Evolutionary conservation across 768 basidiomycete species (phyloP).

Genomic region (Lactarius trivialis): DNA sequence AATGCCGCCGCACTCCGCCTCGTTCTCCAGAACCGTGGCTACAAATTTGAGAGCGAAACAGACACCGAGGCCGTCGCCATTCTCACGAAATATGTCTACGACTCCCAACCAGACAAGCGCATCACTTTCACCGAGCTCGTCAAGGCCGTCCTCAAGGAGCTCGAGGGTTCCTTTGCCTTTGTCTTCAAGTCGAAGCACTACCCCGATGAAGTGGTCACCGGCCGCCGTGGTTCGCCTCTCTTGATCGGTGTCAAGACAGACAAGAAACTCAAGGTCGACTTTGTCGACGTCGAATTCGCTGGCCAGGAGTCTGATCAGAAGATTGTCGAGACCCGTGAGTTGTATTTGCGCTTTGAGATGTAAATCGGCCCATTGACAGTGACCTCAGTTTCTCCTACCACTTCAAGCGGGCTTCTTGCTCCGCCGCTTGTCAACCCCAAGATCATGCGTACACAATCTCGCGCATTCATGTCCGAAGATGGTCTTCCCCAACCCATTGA

Average conservation of each 20-base stretch:
- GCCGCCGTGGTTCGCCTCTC: slow-evolving; percentile 94
- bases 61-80: slow-evolving; percentile 98
- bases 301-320: slow-evolving; percentile 57
- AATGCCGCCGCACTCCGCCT: slow-evolving; percentile 83
- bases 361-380: slow-evolving; percentile 30
- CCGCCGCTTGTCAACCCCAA: slow-evolving; percentile 64
- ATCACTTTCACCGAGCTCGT: slow-evolving; percentile 85
- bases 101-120: slow-evolving; percentile 81
- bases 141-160: slow-evolving; percentile 94
- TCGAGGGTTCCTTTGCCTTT: slow-evolving; percentile 98
- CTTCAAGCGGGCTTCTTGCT: slow-evolving; percentile 58
- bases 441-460: slow-evolving; percentile 88
- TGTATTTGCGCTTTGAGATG: background rate
- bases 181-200: slow-evolving; percentile 97
- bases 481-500: slow-evolving; percentile 98
- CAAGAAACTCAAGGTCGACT: slow-evolving; percentile 99
- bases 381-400: slow-evolving; percentile 32
- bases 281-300: slow-evolving; percentile 95
- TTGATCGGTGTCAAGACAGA: slow-evolving; percentile 99
- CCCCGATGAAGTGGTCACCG: slow-evolving; percentile 93
- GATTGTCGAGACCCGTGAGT: slow-evolving; percentile 38
- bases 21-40: slow-evolving; percentile 94
- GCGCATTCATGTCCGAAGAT: slow-evolving; percentile 98
- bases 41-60: slow-evolving; percentile 89
- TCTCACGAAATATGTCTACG: slow-evolving; percentile 93